These are phyloP conservation scores for Sugiyamaella xylanicola DNA, from an alignment of 1,139 yeast species.

Conservation along the genomic window DNA sequence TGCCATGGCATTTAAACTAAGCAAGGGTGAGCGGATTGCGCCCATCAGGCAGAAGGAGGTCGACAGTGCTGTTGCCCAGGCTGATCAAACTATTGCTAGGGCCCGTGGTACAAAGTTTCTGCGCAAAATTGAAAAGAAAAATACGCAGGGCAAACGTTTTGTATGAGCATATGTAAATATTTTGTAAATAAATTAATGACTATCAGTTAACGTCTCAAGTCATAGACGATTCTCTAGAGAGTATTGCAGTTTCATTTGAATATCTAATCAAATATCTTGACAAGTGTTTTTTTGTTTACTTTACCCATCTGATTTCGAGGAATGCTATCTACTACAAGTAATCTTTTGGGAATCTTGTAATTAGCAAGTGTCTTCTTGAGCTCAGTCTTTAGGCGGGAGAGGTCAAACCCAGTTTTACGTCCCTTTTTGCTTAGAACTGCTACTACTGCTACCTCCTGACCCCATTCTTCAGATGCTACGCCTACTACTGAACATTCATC, in stretches of 20 bases:
- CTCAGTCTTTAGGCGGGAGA: conserved; percentile 34
- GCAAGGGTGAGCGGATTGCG: conserved; percentile 73
- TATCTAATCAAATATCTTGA: conserved; percentile 28
- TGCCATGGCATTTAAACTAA: conserved; percentile 75
- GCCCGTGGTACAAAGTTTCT: conserved; percentile 55
- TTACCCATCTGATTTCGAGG: conserved; percentile 45
- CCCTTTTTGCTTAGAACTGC: conserved; percentile 32
- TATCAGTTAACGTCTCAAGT: too few species aligned
- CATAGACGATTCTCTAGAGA: too few species aligned
- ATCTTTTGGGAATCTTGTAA: conserved; percentile 40
- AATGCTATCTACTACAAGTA: conserved; percentile 35
- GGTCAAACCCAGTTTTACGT: conserved; percentile 22
- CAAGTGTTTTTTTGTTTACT: conserved; percentile 41
- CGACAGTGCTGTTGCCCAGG: conserved; percentile 64
- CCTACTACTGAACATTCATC: conserved; percentile 44
- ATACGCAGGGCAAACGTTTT: conserved; percentile 13
- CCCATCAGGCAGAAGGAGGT: conserved; percentile 64
- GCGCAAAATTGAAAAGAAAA: conserved; percentile 35
- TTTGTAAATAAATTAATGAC: conserved; percentile 12
- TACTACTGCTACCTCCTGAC: conserved; percentile 44
- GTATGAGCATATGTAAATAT: conserved; percentile 11
- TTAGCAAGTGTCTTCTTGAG: conserved; percentile 36
- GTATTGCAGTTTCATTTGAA: neutral
- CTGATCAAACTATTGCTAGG: conserved; percentile 69
- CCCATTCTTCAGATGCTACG: conserved; percentile 42